These are phyloP conservation scores for Cryphonectria naterciae DNA, from an alignment of 2,329 filamentous ascomycete genomes.

Conservation along the genomic window DNA sequence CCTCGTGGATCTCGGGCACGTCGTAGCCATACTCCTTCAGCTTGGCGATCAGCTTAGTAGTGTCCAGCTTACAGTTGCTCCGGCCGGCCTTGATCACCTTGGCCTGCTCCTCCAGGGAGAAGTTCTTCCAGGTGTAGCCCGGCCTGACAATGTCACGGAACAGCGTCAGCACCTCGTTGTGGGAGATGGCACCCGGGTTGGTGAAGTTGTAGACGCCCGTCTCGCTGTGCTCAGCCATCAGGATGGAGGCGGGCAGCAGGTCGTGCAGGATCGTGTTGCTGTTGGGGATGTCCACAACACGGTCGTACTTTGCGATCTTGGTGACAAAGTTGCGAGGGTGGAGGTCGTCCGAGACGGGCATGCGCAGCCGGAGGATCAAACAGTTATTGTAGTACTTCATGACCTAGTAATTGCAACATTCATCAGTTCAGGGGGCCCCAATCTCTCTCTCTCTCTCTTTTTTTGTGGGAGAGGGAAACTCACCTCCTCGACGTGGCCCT, in stretches of 20 bases:
- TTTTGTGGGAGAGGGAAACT: conserved; percentile 32
- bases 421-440: background rate
- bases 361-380: conserved; percentile 68
- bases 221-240: conserved; percentile 64
- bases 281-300: conserved; percentile 70
- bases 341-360: conserved; percentile 71
- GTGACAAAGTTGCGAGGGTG: conserved; percentile 70
- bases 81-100: conserved; percentile 70
- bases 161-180: conserved; percentile 67
- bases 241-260: conserved; percentile 63
- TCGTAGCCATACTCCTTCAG: conserved; percentile 61
- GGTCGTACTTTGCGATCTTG: conserved; percentile 68
- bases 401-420: conserved; percentile 46
- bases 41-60: conserved; percentile 63
- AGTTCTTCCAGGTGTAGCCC: conserved; percentile 66
- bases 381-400: conserved; percentile 65
- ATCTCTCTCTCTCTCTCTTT: background rate
- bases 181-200: conserved; percentile 71
- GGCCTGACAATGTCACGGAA: conserved; percentile 68
- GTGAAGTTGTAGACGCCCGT: conserved; percentile 72
- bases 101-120: conserved; percentile 66
- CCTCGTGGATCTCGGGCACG: conserved; percentile 65
- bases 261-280: conserved; percentile 69
- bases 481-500: conserved; percentile 67
- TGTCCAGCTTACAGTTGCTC: conserved; percentile 69